Evolutionary conservation across 2,329 filamentous ascomycete genomes (phyloP).

Genomic region (Trichophyton rubrum): DNA sequence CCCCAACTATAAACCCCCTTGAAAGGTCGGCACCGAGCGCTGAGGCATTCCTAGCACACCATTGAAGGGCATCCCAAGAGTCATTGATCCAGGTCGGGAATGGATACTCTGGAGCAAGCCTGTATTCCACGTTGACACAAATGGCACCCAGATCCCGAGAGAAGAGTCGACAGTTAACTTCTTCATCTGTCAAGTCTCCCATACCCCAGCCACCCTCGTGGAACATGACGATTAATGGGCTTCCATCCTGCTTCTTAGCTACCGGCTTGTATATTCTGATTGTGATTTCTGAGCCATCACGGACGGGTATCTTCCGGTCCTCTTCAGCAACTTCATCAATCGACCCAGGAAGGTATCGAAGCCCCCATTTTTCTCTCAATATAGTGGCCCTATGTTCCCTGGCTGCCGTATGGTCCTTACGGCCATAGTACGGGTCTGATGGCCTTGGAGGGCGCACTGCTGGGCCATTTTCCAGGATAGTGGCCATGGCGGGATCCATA

Average conservation of each 20-base stretch:
- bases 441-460: background rate
- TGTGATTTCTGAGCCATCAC: background rate
- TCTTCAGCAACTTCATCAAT: background rate
- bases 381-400: constrained; percentile 1
- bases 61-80: constrained; percentile 30
- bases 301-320: background rate
- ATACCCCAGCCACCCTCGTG: constrained; percentile 1
- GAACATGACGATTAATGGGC: background rate
- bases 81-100: constrained; percentile 30
- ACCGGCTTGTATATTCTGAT: background rate
- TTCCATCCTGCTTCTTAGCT: background rate
- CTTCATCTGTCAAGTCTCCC: background rate
- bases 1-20: constrained; percentile 25
- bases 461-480: background rate
- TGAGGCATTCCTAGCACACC: constrained; percentile 24
- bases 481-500: background rate
- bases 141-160: constrained; percentile 26
- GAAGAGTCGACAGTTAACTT: constrained; percentile 2
- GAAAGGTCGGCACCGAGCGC: constrained; percentile 26
- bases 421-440: background rate
- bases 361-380: background rate
- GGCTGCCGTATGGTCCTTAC: background rate
- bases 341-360: background rate
- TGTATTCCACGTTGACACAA: constrained; percentile 35
- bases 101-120: constrained; percentile 29